Evolutionary conservation across 2,329 filamentous ascomycete genomes (phyloP).

Genomic region (Pleurostoma richardsiae): DNA sequence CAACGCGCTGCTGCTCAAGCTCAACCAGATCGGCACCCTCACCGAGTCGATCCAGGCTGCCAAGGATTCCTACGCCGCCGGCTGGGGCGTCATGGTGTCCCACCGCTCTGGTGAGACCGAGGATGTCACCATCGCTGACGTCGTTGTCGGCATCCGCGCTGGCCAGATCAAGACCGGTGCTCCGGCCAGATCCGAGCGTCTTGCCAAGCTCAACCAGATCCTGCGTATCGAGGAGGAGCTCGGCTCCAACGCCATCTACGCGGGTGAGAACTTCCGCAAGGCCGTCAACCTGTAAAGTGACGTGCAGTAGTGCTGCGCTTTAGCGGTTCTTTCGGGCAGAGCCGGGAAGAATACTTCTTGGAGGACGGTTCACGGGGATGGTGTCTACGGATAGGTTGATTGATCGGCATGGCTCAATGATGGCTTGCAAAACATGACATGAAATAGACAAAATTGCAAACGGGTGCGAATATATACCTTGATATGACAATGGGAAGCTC

Average conservation of each 20-base stretch:
- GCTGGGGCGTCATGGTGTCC: conserved; percentile 99
- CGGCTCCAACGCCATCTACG: conserved; percentile 84
- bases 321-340: conserved; percentile 2
- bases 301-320: neutral
- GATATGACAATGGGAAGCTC: too few relatives aligned
- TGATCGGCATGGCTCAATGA: conserved; percentile 7
- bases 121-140: conserved; percentile 98
- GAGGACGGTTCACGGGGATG: neutral
- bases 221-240: conserved; percentile 99
- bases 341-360: conserved; percentile 9
- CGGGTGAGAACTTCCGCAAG: conserved; percentile 86
- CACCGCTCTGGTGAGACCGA: conserved; percentile 99
- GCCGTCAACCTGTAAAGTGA: conserved; percentile 74
- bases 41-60: conserved; percentile 98
- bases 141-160: conserved; percentile 91
- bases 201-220: conserved; percentile 99
- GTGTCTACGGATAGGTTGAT: conserved; percentile 2
- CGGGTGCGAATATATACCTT: too few relatives aligned
- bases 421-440: conserved; percentile 16
- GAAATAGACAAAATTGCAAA: conserved; percentile 5
- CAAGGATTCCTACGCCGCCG: conserved; percentile 93
- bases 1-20: conserved; percentile 97
- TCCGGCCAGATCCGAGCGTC: conserved; percentile 91
- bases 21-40: conserved; percentile 99
- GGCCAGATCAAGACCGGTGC: conserved; percentile 99